phyloP scores from a whole-genome alignment of 192 early-diverging fungal species.

The Rhizophlyctis rosea region DNA sequence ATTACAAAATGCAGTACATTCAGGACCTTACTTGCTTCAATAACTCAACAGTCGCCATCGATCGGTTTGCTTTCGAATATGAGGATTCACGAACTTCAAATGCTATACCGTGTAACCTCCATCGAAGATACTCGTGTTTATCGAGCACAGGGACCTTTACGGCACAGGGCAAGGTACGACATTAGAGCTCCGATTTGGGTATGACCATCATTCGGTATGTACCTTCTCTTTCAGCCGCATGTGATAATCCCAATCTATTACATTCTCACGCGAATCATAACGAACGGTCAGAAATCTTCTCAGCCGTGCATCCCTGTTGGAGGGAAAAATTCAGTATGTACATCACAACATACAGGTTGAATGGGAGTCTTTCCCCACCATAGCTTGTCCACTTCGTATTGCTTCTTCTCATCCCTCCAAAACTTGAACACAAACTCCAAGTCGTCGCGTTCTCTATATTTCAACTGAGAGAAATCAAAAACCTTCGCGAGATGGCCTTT shows the following conservation, averaged over 20 bases:
- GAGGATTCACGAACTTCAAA: constrained; percentile 42
- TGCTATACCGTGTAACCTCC: constrained; percentile 39
- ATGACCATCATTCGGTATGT: too few relatives aligned
- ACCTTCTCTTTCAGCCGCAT: constrained; percentile 48
- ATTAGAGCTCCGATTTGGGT: too few relatives aligned
- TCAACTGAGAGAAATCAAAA: constrained; percentile 40
- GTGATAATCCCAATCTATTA: constrained; percentile 61
- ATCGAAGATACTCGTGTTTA: constrained; percentile 42
- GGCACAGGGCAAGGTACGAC: too few relatives aligned
- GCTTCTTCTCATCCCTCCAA: constrained; percentile 40
- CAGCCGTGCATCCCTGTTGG: constrained; percentile 40
- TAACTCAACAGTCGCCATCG: constrained; percentile 45
- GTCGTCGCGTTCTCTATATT: constrained; percentile 56
- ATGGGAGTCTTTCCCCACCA: too few relatives aligned
- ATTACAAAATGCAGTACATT: constrained; percentile 3
- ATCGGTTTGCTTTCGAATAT: constrained; percentile 35
- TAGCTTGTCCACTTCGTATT: constrained; percentile 31
- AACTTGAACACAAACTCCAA: constrained; percentile 56
- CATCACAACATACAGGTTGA: too few relatives aligned
- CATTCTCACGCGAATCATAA: constrained; percentile 50
- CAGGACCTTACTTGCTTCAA: constrained; percentile 32
- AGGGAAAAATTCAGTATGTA: background rate
- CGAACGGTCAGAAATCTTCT: constrained; percentile 30
- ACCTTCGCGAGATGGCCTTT: constrained; percentile 32
- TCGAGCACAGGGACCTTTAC: constrained; percentile 37